Conservation (phyloP, 495 filamentous ascomycete genomes). For the Penicillium coprophilum region DNA sequence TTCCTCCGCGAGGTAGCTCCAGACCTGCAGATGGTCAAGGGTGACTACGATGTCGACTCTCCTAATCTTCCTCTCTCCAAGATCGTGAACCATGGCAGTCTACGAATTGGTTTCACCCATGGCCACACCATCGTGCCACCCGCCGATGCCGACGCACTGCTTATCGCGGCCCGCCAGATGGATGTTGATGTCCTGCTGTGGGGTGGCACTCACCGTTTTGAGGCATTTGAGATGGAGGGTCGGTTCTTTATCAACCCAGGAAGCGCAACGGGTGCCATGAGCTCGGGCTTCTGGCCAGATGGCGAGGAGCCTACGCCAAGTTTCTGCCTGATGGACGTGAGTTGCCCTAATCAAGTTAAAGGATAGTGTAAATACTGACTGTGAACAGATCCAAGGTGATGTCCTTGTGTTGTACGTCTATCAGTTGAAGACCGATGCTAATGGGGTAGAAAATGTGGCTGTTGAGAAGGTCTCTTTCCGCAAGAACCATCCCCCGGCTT, state of each 20-base stretch:
- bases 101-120: conserved; percentile 95
- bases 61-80: conserved; percentile 87
- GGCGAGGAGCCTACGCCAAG: conserved; percentile 87
- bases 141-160: conserved; percentile 83
- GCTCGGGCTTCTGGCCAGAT: conserved; percentile 66
- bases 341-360: conserved; percentile 33
- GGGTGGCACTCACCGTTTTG: conserved; percentile 96
- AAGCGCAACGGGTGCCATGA: conserved; percentile 85
- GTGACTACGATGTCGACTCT: conserved; percentile 90
- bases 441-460: conserved; percentile 86
- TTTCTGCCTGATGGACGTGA: conserved; percentile 98
- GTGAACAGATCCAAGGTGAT: conserved; percentile 85
- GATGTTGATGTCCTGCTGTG: conserved; percentile 96
- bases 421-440: conserved; percentile 84
- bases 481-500: conserved; percentile 59
- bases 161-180: conserved; percentile 92
- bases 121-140: conserved; percentile 92
- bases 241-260: conserved; percentile 99
- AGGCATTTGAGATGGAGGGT: conserved; percentile 98
- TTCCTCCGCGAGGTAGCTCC: conserved; percentile 89
- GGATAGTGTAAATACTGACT: not conserved
- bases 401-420: conserved; percentile 97
- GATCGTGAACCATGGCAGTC: conserved; percentile 88
- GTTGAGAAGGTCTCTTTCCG: conserved; percentile 98
- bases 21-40: conserved; percentile 93